A percentile compares a stretch with the other conserved stretches of the same genome.
Conservation (phyloP, 2,329 filamentous ascomycete species). For the Chrysoporthe austroafricana region DNA sequence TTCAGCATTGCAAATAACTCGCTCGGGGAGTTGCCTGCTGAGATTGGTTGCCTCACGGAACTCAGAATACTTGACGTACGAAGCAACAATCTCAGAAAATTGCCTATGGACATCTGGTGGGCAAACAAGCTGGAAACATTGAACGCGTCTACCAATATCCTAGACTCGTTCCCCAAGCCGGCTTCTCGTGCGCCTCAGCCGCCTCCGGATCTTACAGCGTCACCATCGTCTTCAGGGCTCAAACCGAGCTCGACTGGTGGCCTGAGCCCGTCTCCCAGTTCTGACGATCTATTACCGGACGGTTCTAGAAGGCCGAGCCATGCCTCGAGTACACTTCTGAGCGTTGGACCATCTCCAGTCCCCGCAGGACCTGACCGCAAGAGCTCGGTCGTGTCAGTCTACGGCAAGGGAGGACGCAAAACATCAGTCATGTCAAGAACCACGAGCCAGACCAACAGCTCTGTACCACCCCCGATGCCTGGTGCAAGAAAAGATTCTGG, state of each 20-base stretch:
- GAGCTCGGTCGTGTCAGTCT: constrained; percentile 80
- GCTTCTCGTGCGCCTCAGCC: constrained; percentile 69
- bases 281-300: constrained; percentile 72
- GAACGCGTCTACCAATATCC: constrained; percentile 93
- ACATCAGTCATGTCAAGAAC: constrained; percentile 78
- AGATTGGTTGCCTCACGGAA: constrained; percentile 86
- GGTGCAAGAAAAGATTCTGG: constrained; percentile 83
- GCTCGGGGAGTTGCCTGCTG: constrained; percentile 78
- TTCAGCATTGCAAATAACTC: constrained; percentile 94
- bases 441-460: constrained; percentile 48
- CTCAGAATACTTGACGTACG: constrained; percentile 85
- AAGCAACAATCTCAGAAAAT: constrained; percentile 87
- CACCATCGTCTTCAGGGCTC: constrained; percentile 39
- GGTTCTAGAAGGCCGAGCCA: constrained; percentile 78
- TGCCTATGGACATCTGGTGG: constrained; percentile 96
- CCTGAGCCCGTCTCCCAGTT: constrained; percentile 67
- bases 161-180: constrained; percentile 89
- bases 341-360: constrained; percentile 74
- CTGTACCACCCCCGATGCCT: constrained; percentile 53
- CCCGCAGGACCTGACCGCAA: constrained; percentile 68
- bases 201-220: constrained; percentile 52
- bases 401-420: constrained; percentile 80
- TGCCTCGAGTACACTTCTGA: constrained; percentile 75
- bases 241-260: constrained; percentile 40
- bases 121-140: constrained; percentile 87